Percentiles rank a stretch among this genome's conserved stretches.
Conservation (phyloP, 306 rosid species). For the Psophocarpus tetragonolobus region DNA sequence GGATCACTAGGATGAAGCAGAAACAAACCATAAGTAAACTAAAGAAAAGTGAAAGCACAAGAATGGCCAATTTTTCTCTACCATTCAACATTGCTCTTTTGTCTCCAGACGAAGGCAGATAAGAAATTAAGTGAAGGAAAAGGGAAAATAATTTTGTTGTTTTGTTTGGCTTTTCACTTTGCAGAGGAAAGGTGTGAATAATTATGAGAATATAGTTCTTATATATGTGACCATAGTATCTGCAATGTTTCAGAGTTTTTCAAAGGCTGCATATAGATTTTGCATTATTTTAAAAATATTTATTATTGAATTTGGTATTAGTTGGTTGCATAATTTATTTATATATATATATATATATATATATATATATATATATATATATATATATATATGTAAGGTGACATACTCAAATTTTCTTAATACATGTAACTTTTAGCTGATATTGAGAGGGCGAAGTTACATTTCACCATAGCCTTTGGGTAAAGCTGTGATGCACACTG, state of each 20-base stretch:
- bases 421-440: slow-evolving; percentile 7
- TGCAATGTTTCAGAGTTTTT: neutral
- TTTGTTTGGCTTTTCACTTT: neutral
- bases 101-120: neutral
- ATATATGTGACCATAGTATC: neutral
- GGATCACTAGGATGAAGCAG: slow-evolving; percentile 36
- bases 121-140: neutral
- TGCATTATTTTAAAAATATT: neutral
- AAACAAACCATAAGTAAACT: slow-evolving; percentile 43
- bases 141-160: neutral
- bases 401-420: neutral
- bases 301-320: neutral
- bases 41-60: slow-evolving; percentile 36
- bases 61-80: slow-evolving; percentile 26
- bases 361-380: too few relatives aligned
- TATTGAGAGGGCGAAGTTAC: slow-evolving; percentile 17
- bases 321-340: too few relatives aligned
- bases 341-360: too few relatives aligned
- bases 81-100: slow-evolving; percentile 27
- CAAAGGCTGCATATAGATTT: neutral
- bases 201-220: neutral
- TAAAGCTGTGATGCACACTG: slow-evolving; percentile 9
- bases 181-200: neutral
- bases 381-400: neutral
- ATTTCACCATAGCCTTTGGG: slow-evolving; percentile 14